Evolutionary conservation across 805 yeast genomes (phyloP), one percentile per base, ranked within the genome.

Genomic region (Yarrowia yakushimensis): DNA sequence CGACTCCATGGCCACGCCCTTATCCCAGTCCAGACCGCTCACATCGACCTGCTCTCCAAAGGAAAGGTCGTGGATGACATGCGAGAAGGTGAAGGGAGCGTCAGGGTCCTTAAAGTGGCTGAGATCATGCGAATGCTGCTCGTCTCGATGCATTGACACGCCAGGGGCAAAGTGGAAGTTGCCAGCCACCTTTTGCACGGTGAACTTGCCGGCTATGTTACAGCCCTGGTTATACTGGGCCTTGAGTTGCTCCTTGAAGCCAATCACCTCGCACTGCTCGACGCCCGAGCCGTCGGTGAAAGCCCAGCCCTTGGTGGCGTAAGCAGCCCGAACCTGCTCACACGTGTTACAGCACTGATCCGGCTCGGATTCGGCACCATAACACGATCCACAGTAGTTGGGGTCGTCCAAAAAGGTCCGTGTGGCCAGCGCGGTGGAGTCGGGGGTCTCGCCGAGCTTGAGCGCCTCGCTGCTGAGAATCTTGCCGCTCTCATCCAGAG

Each of bases 91-190:
- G 73, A 88, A 85, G 64, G 82, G 82, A 63, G 80, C 81, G 1
- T 74, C 73, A 65, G 80, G 78, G 66, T 83, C 78, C 30, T 77
- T 76, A 75, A 82, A 94, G 60, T 90, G 78, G 8, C 96, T 87
- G 62, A 88, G 74, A 71, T 94, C 99, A 76, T 94, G 99, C 64
- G 83, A 79, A 73, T 94, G 99, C 54, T 64, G 67, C 57, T 81
- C 80, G 17, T 83, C 84, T 10, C 76, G 74, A 63, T 75, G 73
- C 69, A 79, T 80, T 1, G 96, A 85, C 25, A 87, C 84, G 41
- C 99, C 99, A 4, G 99, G 98, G 0, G 97, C 97, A 79, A 94
- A 91, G 77, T 94, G 98, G 66, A 94, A 76, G 70, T 90, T 88
- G 52, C 99, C 99, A 22, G 87, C 85, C 45, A 94, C 87, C 75